Evolutionary conservation across 805 yeast genomes (phyloP).

Genomic region (Lipomyces starkeyi): DNA sequence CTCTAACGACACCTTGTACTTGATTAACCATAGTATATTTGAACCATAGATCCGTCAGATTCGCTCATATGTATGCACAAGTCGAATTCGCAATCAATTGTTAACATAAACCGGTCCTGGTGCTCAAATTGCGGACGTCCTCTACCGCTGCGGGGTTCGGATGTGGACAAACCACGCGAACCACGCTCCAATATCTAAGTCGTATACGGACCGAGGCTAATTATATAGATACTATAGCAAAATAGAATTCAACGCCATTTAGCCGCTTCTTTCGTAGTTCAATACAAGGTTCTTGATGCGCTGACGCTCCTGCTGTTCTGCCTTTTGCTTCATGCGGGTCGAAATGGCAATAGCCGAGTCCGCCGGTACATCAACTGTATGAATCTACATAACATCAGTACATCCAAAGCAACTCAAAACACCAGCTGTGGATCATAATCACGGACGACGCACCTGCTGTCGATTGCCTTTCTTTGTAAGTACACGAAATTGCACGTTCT

Average conservation of each 20-base stretch:
- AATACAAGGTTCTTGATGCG: constrained; percentile 37
- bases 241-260: neutral
- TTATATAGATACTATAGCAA: neutral
- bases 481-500: constrained; percentile 33
- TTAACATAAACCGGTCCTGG: too few relatives aligned
- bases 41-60: too few relatives aligned
- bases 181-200: neutral
- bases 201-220: neutral
- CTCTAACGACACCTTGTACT: neutral
- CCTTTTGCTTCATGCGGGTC: constrained; percentile 36
- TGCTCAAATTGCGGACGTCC: too few relatives aligned
- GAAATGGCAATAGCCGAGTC: constrained; percentile 39
- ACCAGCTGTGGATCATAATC: neutral
- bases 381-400: constrained; percentile 19
- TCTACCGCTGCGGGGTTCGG: too few relatives aligned
- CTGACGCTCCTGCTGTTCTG: constrained; percentile 35
- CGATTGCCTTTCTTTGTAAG: constrained; percentile 36
- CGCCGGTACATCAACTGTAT: constrained; percentile 35
- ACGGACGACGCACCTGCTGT: constrained; percentile 23
- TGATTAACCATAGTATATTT: too few relatives aligned
- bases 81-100: too few relatives aligned
- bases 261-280: constrained; percentile 33
- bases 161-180: too few relatives aligned
- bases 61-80: too few relatives aligned
- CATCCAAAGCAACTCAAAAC: neutral